phyloP scores from a whole-genome alignment of 2,329 filamentous ascomycete genomes.

The Truncatella angustata region DNA sequence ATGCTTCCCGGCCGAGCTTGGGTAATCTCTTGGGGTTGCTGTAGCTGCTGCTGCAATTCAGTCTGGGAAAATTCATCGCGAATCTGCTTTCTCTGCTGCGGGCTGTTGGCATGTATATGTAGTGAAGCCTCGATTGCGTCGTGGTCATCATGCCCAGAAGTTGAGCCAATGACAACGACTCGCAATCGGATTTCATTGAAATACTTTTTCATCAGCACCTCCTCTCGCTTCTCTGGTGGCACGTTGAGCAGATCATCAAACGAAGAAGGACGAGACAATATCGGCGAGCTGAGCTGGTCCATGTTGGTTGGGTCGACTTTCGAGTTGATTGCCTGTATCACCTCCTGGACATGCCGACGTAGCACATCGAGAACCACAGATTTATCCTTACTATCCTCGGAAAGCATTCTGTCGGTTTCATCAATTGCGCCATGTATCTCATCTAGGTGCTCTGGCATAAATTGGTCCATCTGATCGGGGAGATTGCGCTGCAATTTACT shows the following conservation, averaged over 20 bases:
- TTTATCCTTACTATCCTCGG: constrained; percentile 18
- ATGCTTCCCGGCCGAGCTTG: no score
- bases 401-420: constrained; percentile 42
- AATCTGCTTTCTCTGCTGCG: neutral
- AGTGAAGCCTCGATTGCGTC: neutral
- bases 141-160: neutral
- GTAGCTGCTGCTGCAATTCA: neutral
- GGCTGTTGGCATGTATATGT: neutral
- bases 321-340: constrained; percentile 45
- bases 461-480: constrained; percentile 16
- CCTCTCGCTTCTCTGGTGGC: constrained; percentile 47
- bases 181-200: constrained; percentile 41
- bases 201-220: constrained; percentile 51
- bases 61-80: neutral
- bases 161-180: constrained; percentile 24
- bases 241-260: constrained; percentile 48
- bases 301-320: constrained; percentile 21
- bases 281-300: neutral
- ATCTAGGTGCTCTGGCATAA: constrained; percentile 35
- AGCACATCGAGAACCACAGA: constrained; percentile 42
- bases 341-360: constrained; percentile 48
- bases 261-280: constrained; percentile 20
- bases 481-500: constrained; percentile 9
- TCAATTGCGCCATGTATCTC: constrained; percentile 39
- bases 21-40: neutral